A percentile compares a stretch with the other conserved stretches of the same genome.
Evolutionary conservation across 2,329 filamentous ascomycete species (phyloP).

Genomic region (Biscogniauxia mediterranea): DNA sequence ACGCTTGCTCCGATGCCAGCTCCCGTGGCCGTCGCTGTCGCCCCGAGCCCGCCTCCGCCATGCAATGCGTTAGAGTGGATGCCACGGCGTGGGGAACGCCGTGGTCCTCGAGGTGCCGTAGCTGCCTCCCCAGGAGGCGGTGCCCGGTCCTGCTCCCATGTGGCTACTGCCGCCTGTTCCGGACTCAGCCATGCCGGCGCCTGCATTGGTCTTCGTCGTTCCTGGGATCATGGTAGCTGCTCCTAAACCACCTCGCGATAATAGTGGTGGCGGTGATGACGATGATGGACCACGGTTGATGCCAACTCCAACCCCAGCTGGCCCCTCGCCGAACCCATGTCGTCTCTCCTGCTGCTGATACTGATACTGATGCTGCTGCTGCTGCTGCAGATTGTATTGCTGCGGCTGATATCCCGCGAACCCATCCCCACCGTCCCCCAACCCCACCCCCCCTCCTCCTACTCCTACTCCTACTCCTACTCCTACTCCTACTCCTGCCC

Average conservation of each 20-base stretch:
- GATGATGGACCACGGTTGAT: too few species aligned
- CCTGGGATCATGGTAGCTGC: background rate
- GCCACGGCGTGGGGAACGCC: background rate
- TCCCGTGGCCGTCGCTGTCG: too few species aligned
- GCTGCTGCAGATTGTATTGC: too few species aligned
- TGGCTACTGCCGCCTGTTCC: background rate
- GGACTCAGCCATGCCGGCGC: background rate
- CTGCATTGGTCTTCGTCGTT: too few species aligned
- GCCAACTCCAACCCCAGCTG: background rate
- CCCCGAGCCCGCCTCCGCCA: too few species aligned
- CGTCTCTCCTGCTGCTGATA: background rate
- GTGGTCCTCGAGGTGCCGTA: background rate
- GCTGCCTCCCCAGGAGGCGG: background rate
- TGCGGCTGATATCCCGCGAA: conserved; percentile 2
- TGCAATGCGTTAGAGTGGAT: background rate
- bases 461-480: too few species aligned
- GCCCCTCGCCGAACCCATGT: background rate
- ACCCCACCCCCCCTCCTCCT: too few species aligned
- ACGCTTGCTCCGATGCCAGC: background rate
- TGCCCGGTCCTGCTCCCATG: background rate
- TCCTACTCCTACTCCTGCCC: too few species aligned
- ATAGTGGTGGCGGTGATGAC: too few species aligned
- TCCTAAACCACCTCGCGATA: too few species aligned
- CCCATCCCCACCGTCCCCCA: background rate
- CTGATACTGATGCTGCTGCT: conserved; percentile 6